A percentile compares a stretch with the other conserved stretches of the same genome.
phyloP scores from a whole-genome alignment of 225 moss, liverwort and hornwort species.

The Sphagnum contortum region DNA sequence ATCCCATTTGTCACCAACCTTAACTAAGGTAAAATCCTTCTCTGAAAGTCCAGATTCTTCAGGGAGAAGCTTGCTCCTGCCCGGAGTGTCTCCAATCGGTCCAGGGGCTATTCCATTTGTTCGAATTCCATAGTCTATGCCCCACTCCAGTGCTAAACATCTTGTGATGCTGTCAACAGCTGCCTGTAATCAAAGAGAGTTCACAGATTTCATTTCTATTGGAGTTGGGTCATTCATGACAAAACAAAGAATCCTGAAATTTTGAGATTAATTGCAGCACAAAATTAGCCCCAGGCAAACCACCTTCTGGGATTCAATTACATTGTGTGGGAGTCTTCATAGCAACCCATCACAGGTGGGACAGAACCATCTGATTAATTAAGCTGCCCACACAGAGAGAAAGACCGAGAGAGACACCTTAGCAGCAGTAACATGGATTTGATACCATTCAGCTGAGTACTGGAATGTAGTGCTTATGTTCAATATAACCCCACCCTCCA shows the following conservation, averaged over 20 bases:
- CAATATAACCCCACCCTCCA: conserved; percentile 63
- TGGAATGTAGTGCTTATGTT: conserved; percentile 88
- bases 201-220: too few species aligned
- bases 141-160: conserved; percentile 85
- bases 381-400: too few species aligned
- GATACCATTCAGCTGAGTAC: conserved; percentile 75
- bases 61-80: conserved; percentile 64
- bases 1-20: conserved; percentile 75
- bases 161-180: conserved; percentile 81
- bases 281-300: too few species aligned
- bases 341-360: too few species aligned
- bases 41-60: conserved; percentile 13
- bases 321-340: too few species aligned
- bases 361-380: too few species aligned
- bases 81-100: conserved; percentile 71
- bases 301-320: too few species aligned
- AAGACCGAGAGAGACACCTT: conserved; percentile 41
- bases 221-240: too few species aligned
- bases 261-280: too few species aligned
- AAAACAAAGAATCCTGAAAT: too few species aligned
- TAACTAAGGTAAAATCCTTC: conserved; percentile 15
- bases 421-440: conserved; percentile 83
- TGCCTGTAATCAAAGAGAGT: conserved; percentile 32
- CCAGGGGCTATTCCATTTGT: conserved; percentile 78
- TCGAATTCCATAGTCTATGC: conserved; percentile 72